phyloP scores from a whole-genome alignment of 2,329 filamentous ascomycete species.

The Metarhizium album region DNA sequence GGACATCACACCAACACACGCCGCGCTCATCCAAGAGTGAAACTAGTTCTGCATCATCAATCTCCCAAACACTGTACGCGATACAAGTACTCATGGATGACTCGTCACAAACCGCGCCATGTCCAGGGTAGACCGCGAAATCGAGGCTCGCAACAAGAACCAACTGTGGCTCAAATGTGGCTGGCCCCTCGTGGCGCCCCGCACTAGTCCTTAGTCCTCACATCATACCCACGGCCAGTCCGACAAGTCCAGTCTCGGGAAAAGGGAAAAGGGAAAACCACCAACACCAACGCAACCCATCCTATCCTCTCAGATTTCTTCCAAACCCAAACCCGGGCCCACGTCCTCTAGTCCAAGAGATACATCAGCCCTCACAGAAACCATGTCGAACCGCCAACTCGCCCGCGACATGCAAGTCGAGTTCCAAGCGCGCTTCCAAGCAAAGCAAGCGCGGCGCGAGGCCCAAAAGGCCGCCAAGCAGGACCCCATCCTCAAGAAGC shows the following conservation, averaged over 20 bases:
- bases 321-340: background rate
- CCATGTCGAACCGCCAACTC: constrained; percentile 48
- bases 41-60: too few species aligned
- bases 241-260: background rate
- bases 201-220: constrained; percentile 4
- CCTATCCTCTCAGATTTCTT: too few species aligned
- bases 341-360: background rate
- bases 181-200: constrained; percentile 9
- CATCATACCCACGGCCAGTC: constrained; percentile 8
- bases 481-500: constrained; percentile 49
- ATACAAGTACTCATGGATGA: too few species aligned
- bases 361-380: background rate
- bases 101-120: too few species aligned
- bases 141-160: too few species aligned
- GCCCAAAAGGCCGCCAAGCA: constrained; percentile 51
- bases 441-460: constrained; percentile 50
- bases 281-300: too few species aligned
- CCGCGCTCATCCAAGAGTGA: too few species aligned
- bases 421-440: constrained; percentile 53
- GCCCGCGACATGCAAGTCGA: constrained; percentile 52
- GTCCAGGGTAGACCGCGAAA: too few species aligned
- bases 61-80: too few species aligned
- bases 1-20: too few species aligned
- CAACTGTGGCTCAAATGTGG: background rate
- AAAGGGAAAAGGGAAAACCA: too few species aligned